Evolutionary conservation across 805 yeast genomes (phyloP).

Genomic region (Wickerhamiella shivajii): DNA sequence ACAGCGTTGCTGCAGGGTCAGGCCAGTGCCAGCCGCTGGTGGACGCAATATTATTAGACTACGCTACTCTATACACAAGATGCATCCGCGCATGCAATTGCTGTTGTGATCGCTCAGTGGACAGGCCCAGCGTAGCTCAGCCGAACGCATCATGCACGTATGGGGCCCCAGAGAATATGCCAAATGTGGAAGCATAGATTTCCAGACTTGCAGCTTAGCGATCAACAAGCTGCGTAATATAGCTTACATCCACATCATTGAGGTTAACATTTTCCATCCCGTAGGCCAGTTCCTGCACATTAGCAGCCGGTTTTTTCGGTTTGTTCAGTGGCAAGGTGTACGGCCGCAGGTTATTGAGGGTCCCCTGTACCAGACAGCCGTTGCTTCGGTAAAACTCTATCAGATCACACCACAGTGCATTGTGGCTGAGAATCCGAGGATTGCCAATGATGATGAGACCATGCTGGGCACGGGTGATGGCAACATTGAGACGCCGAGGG

Average conservation of each 20-base stretch:
- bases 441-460: constrained; percentile 75
- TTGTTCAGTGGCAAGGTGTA: constrained; percentile 5
- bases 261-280: constrained; percentile 2
- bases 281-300: neutral
- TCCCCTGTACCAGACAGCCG: constrained; percentile 84
- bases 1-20: too few relatives aligned
- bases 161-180: too few relatives aligned
- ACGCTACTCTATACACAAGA: too few relatives aligned
- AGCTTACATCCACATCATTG: constrained; percentile 8
- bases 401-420: constrained; percentile 64
- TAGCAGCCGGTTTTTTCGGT: constrained; percentile 1
- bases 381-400: constrained; percentile 65
- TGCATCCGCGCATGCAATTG: too few relatives aligned
- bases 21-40: too few relatives aligned
- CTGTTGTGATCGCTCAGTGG: too few relatives aligned
- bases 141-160: too few relatives aligned
- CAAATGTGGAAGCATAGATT: too few relatives aligned
- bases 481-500: constrained; percentile 78
- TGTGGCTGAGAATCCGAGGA: constrained; percentile 58
- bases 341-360: constrained; percentile 45
- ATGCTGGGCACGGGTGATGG: constrained; percentile 73
- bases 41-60: too few relatives aligned
- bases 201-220: neutral
- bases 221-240: constrained; percentile 8
- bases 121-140: too few relatives aligned